A percentile compares a stretch with the other conserved stretches of the same genome.
These are phyloP conservation scores for Leccinum sublutescens DNA, from an alignment of 768 basidiomycete species.

Conservation along the genomic window DNA sequence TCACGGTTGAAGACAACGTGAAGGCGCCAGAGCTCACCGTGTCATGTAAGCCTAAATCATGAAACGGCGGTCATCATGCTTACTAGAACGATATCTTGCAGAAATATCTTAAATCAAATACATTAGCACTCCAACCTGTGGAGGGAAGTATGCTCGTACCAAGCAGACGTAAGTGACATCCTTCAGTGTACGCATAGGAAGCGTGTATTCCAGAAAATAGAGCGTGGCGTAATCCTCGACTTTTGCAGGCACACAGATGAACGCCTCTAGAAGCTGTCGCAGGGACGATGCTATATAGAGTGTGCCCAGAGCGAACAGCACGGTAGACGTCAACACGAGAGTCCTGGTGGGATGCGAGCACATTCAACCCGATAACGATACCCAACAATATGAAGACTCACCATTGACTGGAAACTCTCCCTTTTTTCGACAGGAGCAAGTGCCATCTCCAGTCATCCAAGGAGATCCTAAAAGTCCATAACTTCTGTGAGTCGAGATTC, in stretches of 20 bases:
- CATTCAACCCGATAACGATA: neutral
- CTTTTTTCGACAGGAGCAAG: slow-evolving; percentile 4
- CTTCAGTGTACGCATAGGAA: slow-evolving; percentile 15
- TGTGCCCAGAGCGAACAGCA: slow-evolving; percentile 15
- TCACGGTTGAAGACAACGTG: slow-evolving; percentile 22
- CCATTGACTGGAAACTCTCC: slow-evolving; percentile 4
- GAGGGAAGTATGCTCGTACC: neutral
- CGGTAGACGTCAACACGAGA: slow-evolving; percentile 12
- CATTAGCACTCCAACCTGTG: neutral
- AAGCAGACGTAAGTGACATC: slow-evolving; percentile 14
- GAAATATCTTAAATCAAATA: slow-evolving; percentile 6
- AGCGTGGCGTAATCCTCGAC: slow-evolving; percentile 7
- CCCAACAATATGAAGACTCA: neutral
- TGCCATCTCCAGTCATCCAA: neutral
- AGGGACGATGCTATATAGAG: slow-evolving; percentile 14
- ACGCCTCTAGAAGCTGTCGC: slow-evolving; percentile 16
- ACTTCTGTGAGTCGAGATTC: too few relatives aligned
- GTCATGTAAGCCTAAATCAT: neutral
- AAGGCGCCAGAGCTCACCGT: slow-evolving; percentile 21
- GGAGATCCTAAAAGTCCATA: too few relatives aligned
- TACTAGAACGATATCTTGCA: slow-evolving; percentile 19
- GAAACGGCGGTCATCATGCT: neutral
- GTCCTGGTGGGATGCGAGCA: slow-evolving; percentile 4
- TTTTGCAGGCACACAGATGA: slow-evolving; percentile 8
- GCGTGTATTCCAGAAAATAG: slow-evolving; percentile 11